Base-by-base conservation (phyloP, 2,329 filamentous ascomycete species). In the Epichloe baconii region DNA sequence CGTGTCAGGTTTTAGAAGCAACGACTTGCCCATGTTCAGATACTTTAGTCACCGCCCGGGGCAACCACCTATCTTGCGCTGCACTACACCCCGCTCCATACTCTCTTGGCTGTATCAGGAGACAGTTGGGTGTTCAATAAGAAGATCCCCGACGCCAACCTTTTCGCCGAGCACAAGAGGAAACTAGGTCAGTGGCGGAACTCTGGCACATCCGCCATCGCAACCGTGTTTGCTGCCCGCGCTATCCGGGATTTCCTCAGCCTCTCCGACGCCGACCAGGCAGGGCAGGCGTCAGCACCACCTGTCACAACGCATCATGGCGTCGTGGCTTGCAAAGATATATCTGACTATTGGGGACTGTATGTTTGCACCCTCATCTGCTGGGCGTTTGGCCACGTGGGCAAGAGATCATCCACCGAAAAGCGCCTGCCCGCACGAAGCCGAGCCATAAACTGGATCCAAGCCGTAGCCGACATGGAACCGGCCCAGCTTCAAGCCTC, bases 301-400 rank as follows among this genome's bases (percentile, higher is more conserved):
- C 35, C 53, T 21, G 45, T 35, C 21, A 36, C 44, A 2, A 43
- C 46, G 14, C 48, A 51, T 26, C 11, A 56, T 44, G 49, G 51
- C 44, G 41, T 52, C 42, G 48, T 26, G 10, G 38, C 44, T 7
- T 61, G 64, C 52, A 59, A 55, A 17, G 69, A 73, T 49, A 65
- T 79, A 42, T 72, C 71, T 2, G 70, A 76, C 54, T 78, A 75
- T 58, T 79, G 76, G 76, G 72, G 67, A 35, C 58, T 80, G 47
- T 80, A 81, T 57, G 72, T 76, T 7, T 79, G 76, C 54, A 68
- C 75, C 7, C 68, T 82, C 47, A 75, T 82, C 55, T 79, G 75
- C 65, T 82, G 79, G 79, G 76, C 77, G 1, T 77, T 74, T 55
- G 70, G 71, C 2, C 66, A 75, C 52, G 53, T 54, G 8, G 56